Evolutionary conservation across 805 yeast genomes (phyloP).

Genomic region (Teunomyces tritomae): DNA sequence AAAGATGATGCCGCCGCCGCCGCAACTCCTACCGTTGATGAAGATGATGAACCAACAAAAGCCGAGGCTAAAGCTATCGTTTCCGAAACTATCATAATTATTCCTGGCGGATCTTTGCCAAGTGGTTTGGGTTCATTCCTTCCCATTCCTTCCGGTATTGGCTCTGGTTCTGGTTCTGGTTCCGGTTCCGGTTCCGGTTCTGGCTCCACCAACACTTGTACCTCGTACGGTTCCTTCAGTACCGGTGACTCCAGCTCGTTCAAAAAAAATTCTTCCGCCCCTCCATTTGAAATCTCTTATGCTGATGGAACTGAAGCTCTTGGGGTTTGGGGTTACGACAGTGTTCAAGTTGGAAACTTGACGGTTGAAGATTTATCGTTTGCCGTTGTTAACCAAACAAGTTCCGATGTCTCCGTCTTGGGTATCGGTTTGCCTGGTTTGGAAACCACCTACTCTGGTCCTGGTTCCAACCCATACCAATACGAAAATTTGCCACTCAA

Average conservation of each 20-base stretch:
- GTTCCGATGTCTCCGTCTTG: slow-evolving; percentile 51
- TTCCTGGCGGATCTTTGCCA: slow-evolving; percentile 2
- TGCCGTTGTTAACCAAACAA: slow-evolving; percentile 62
- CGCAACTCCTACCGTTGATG: slow-evolving; percentile 1
- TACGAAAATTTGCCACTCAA: slow-evolving; percentile 41
- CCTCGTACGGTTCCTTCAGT: slow-evolving; percentile 48
- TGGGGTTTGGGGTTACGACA: slow-evolving; percentile 63
- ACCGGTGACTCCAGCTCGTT: slow-evolving; percentile 38
- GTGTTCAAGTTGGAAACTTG: slow-evolving; percentile 49
- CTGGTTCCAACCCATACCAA: slow-evolving; percentile 15
- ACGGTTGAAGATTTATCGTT: slow-evolving; percentile 54
- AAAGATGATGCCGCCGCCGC: slow-evolving; percentile 2
- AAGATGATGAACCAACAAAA: neutral
- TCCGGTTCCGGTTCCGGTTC: slow-evolving; percentile 6
- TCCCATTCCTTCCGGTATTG: neutral
- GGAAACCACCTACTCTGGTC: slow-evolving; percentile 51
- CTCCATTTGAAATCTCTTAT: slow-evolving; percentile 41
- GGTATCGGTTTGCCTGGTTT: slow-evolving; percentile 71
- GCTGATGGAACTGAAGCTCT: slow-evolving; percentile 48
- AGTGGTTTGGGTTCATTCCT: slow-evolving; percentile 1
- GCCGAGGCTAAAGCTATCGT: neutral
- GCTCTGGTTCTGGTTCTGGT: slow-evolving; percentile 4
- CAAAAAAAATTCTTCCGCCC: slow-evolving; percentile 38
- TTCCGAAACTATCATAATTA: slow-evolving; percentile 2
- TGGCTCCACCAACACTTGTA: slow-evolving; percentile 34